Base-by-base conservation (phyloP, 371 early-diverging fungal species). In the Haplosporangium sp. region DNA sequence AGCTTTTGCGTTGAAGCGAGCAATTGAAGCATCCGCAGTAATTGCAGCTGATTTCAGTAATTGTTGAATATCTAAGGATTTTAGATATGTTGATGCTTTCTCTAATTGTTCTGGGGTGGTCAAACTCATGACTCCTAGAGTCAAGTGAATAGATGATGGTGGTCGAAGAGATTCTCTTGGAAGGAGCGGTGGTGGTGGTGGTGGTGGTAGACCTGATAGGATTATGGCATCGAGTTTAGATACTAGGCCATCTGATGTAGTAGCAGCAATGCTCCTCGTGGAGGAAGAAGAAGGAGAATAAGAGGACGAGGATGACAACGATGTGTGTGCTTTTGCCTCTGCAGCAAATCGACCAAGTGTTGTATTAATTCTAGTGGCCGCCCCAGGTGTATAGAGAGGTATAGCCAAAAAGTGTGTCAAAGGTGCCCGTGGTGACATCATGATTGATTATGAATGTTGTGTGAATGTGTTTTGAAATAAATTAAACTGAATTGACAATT, bases 371-470 rank as follows among this genome's bases (percentile, higher is more conserved):
- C 50, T 58, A 37, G 3, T 38, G n/a, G 67, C 67, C n/a, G 67
- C 58, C 2, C 2, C 9, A 17, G 67, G n/a, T 3, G 67, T 66
- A 35, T 57, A 66, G 8, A 66, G 67, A 5, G 67, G 67, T 45
- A 66, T 59, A 27, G 67, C 58, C 27, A 66, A 37, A n/a, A 66
- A 66, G 19, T 66, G 67, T 10, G 67, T 66, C n/a, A 65, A 19
- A 35, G 53, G 37, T 11, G 53, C n/a, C 20, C 53, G 27, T 39
- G 27, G 3, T 5, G 53, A 35, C 15, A 39, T 17, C 42, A 42
- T 42, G 42, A 10, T 42, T 42, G 42, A 27, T 27, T 27, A 27
- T 27, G 27, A 27, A 27, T 27, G 27, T 27, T 27, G 27, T 27
- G 27, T 27, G 27, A 27, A 27, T 27, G 27, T 27, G 1, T 27